phyloP scores from a whole-genome alignment of 2,329 filamentous ascomycete species.

The Phaeosphaeriaceae sp. region DNA sequence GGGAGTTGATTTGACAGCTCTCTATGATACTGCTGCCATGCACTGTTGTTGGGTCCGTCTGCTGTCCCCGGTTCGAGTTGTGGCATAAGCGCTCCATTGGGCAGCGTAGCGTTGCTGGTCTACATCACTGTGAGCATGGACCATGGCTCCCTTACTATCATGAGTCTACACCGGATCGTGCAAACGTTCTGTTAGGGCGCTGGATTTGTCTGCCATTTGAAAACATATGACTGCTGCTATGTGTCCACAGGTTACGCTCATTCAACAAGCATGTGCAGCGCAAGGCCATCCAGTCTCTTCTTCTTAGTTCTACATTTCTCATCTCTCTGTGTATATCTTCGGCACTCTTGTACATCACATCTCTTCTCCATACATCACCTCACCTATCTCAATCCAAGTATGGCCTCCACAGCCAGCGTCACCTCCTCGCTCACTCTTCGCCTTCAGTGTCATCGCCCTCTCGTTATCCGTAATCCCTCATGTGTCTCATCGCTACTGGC shows the following conservation, averaged over 20 bases:
- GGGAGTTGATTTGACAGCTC: not conserved
- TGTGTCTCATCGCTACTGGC: constrained; percentile 1
- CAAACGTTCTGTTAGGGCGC: not conserved
- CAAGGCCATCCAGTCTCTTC: not conserved
- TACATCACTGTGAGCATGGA: no score
- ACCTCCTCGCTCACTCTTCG: not conserved
- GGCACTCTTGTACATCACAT: not conserved
- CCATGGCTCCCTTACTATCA: no score
- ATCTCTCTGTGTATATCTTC: not conserved
- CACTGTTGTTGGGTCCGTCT: not conserved
- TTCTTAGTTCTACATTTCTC: not conserved
- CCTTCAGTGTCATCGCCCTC: not conserved
- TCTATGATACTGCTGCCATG: not conserved
- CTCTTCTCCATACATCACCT: not conserved
- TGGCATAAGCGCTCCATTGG: no score
- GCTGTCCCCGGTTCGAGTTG: no score
- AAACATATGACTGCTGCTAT: not conserved
- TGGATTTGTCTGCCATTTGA: not conserved
- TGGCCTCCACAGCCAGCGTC: not conserved
- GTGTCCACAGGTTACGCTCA: not conserved
- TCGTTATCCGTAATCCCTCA: not conserved
- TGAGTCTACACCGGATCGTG: not conserved
- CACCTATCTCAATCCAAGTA: not conserved
- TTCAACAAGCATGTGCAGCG: not conserved
- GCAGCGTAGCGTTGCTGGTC: no score